Evolutionary conservation across 2,329 filamentous ascomycete species (phyloP), one percentile per base, ranked within the genome.

Genomic region (Lasiodiplodia hormozganensis): DNA sequence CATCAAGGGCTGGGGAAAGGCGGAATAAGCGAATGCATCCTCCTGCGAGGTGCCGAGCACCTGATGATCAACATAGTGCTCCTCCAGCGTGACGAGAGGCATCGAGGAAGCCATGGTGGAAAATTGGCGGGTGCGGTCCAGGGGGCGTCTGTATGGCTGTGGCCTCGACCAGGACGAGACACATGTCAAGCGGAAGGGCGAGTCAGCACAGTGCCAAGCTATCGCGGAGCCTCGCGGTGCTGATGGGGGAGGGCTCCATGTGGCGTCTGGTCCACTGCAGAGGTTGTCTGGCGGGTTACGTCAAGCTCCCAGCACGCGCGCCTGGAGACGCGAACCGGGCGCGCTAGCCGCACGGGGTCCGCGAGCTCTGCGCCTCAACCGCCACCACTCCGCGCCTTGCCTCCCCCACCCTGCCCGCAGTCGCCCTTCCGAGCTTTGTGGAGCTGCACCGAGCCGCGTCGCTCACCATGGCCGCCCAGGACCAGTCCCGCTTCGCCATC

Each of bases 401-500:
- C 12, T 16, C 21, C 54, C 51, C 47, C 28, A 52, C 60, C 11
- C n/a, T 12, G 11, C 25, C 28, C n/a, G 31, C 43, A 31, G 8
- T 38, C 60, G 28, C 28, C 23, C 21, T 38, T 21, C 16, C 5
- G 28, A 16, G 43, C 60, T 18, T 40, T 25, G 28, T 47, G 43
- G 43, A 52, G 43, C 60, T 64, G 60, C 47, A 52, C 31, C 47
- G 12, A n/a, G 2, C 28, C 25, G 14, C 40, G 34, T 8, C 16
- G 25, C 14, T n/a, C 67, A 14, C 52, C 38, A 69, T 67, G 68
- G 69, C 68, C 11, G 18, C 51, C 3, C 73, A 78, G 60, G 76
- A 78, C 40, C 71, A 75, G 65, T 84, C 89, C 64, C 93, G 91
- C 74, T 97, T 90, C 74, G 91, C 93, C 34, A 90, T 97, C 53